Conservation (phyloP, 257 asterid genomes). For the Schizonepeta tenuifolia region DNA sequence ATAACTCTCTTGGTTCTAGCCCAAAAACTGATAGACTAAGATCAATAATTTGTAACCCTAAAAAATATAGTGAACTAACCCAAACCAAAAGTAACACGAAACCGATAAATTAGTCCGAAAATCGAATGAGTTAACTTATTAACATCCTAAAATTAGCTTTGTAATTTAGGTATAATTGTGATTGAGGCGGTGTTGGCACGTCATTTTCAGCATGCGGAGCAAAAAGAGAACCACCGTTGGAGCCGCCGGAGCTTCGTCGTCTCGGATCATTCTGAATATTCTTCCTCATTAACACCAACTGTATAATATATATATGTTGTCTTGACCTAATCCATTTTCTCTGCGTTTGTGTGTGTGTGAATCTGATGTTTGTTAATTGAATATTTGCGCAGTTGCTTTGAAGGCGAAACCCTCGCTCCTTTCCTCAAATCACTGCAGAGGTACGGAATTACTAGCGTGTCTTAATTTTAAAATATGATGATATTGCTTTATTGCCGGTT, state of each 20-base stretch:
- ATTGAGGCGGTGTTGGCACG: not conserved
- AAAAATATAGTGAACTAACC: too few species aligned
- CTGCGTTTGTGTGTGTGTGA: not conserved
- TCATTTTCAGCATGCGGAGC: constrained; percentile 37
- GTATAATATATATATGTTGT: constrained; percentile 1
- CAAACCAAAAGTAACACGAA: too few species aligned
- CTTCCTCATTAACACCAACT: constrained; percentile 35
- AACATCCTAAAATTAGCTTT: too few species aligned
- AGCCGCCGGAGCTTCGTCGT: constrained; percentile 25
- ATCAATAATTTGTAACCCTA: too few species aligned
- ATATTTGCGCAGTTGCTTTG: constrained; percentile 54
- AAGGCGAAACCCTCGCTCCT: constrained; percentile 62
- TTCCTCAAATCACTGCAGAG: constrained; percentile 58
- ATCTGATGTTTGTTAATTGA: constrained; percentile 16
- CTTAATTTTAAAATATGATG: not conserved
- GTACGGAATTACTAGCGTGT: constrained; percentile 42
- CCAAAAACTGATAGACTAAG: too few species aligned
- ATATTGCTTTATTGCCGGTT: not conserved
- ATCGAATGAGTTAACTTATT: too few species aligned
- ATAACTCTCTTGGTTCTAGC: too few species aligned
- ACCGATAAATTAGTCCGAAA: too few species aligned
- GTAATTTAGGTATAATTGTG: too few species aligned
- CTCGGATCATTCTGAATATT: constrained; percentile 16
- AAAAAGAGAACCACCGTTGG: constrained; percentile 27
- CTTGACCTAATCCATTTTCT: not conserved